Conservation (phyloP, 1,139 yeast genomes). For the Debaryomyces fabryi region DNA sequence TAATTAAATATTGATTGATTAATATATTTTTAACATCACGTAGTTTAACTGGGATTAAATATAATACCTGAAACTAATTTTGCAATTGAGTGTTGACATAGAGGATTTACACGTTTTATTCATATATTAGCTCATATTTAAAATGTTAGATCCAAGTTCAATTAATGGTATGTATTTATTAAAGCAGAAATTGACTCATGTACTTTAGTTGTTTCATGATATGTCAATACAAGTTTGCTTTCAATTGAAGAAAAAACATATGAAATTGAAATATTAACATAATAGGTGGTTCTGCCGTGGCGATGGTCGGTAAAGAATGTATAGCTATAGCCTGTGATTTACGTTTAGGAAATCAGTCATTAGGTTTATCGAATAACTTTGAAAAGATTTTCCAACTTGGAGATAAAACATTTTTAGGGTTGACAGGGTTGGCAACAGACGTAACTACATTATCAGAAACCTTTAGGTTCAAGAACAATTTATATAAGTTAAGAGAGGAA, state of each 20-base stretch:
- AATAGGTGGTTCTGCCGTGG: conserved; percentile 91
- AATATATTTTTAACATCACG: not conserved
- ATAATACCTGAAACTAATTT: not conserved
- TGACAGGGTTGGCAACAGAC: conserved; percentile 95
- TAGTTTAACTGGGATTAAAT: not conserved
- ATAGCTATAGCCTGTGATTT: conserved; percentile 97
- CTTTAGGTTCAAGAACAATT: conserved; percentile 81
- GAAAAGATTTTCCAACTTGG: conserved; percentile 89
- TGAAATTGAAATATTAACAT: conserved; percentile 10
- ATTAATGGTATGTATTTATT: conserved; percentile 37
- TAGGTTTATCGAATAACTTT: conserved; percentile 89
- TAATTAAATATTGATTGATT: not conserved
- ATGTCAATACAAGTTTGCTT: not conserved
- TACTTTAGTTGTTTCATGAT: not conserved
- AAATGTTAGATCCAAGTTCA: conserved; percentile 54
- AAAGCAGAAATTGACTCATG: conserved; percentile 1
- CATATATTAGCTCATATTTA: conserved; percentile 6
- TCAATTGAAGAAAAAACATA: not conserved
- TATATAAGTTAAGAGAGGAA: conserved; percentile 91
- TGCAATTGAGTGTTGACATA: conserved; percentile 2
- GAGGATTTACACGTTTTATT: not conserved
- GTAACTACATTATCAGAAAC: conserved; percentile 82
- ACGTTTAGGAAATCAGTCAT: conserved; percentile 90
- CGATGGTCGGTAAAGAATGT: conserved; percentile 98
- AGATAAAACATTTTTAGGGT: conserved; percentile 77